Evolutionary conservation across 2,329 filamentous ascomycete genomes (phyloP), one percentile per base, ranked within the genome.

Genomic region (Aspergillus hortae): DNA sequence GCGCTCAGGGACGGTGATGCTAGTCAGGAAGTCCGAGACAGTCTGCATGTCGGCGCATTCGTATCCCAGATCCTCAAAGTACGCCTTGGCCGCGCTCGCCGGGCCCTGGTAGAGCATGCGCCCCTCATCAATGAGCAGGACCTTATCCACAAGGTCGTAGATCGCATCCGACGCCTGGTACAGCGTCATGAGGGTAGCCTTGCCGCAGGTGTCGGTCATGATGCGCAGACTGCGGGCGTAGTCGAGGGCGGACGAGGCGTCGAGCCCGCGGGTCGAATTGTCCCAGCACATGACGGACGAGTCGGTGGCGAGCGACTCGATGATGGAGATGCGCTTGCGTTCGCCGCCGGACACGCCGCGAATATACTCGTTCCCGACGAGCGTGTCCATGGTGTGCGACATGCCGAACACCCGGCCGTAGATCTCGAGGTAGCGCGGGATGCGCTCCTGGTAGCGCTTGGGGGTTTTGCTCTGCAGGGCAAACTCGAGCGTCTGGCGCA

Each of bases 341-440:
- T 91, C 88, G 48, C 88, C 88, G 56, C 88, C 88, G 35, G 84
- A 87, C 0, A 91, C 84, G 60, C 88, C 88, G 23, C 86, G 58
- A 25, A 68, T 66, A 36, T 63, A 67, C 49, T 67, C 63, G 27
- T 67, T 65, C 9, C 87, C 88, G 2, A 90, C 86, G 1, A 83
- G 75, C 0, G 88, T 90, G 59, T 88, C 76, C 62, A 83, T 82
- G 0, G 86, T 89, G 61, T 90, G 87, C 2, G 76, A 75, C 54
- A 90, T 89, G 3, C 85, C 86, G 59, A 90, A 90, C 67, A 90
- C 88, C 57, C 82, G 83, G 59, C 89, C 74, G 32, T 90, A 76
- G 1, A 86, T 84, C 42, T 83, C 78, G 11, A 87, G 79, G 47
- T 89, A 84, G 47, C 85, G 71, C 0, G 82, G 80, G 15, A 89